Conservation (phyloP, 2,329 filamentous ascomycete species). For the Lecanicillium sp. region DNA sequence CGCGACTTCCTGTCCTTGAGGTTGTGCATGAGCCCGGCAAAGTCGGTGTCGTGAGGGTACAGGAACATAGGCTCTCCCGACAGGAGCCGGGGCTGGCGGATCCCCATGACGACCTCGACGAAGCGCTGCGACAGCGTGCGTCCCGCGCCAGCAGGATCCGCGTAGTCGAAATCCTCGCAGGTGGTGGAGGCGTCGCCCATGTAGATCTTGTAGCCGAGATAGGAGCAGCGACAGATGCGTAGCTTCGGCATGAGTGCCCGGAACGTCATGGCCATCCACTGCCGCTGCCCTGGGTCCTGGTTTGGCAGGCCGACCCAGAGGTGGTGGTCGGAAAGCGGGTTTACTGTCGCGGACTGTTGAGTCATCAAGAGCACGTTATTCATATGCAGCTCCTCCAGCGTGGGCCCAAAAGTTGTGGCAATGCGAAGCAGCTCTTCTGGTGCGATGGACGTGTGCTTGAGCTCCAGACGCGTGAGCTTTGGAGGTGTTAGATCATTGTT, state of each 20-base stretch:
- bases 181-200: conserved; percentile 26
- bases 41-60: conserved; percentile 6
- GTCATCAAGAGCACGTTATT: conserved; percentile 41
- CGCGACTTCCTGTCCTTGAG: conserved; percentile 19
- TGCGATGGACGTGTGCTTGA: conserved; percentile 36
- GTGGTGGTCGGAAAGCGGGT: conserved; percentile 28
- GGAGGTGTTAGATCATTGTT: conserved; percentile 19
- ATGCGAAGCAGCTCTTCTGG: conserved; percentile 30
- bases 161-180: conserved; percentile 33
- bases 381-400: conserved; percentile 40
- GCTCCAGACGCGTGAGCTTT: conserved; percentile 35
- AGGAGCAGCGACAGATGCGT: conserved; percentile 37
- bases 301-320: conserved; percentile 44
- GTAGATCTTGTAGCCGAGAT: conserved; percentile 39
- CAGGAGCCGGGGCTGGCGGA: conserved; percentile 28
- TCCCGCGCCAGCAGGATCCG: conserved; percentile 35
- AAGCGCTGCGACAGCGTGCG: conserved; percentile 40
- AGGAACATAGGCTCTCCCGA: conserved; percentile 19
- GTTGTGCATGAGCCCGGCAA: conserved; percentile 17
- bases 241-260: conserved; percentile 31
- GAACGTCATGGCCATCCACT: conserved; percentile 38
- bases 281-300: conserved; percentile 28
- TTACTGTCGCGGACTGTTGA: conserved; percentile 28
- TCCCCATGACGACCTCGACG: conserved; percentile 38
- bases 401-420: conserved; percentile 29